Percentiles rank a stretch among this genome's conserved stretches.
phyloP scores from a whole-genome alignment of 2,329 filamentous ascomycete genomes.

The Fusarium sp. region DNA sequence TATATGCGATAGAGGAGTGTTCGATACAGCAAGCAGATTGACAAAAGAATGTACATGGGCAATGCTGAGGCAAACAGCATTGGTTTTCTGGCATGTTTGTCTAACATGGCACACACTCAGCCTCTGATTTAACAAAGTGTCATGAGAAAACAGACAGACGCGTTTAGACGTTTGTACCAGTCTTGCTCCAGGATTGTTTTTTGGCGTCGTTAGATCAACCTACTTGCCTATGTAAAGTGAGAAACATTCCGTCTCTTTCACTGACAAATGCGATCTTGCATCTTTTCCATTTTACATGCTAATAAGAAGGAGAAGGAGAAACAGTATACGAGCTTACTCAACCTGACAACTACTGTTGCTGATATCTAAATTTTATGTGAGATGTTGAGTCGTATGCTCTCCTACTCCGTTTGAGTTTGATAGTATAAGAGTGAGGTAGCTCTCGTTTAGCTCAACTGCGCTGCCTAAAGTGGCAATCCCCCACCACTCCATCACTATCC shows the following conservation, averaged over 20 bases:
- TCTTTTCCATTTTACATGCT: background rate
- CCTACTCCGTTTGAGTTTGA: background rate
- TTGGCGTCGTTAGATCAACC: background rate
- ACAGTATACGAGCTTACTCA: background rate
- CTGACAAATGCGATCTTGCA: background rate
- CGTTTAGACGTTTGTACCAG: background rate
- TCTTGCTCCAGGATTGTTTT: background rate
- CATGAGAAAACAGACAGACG: background rate
- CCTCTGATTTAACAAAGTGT: background rate
- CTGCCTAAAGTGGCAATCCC: slow-evolving; percentile 13
- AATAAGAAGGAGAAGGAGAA: background rate
- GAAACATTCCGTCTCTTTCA: background rate
- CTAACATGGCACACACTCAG: background rate
- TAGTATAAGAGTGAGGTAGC: background rate
- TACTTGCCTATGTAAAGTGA: background rate
- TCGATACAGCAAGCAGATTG: background rate
- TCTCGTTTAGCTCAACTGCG: slow-evolving; percentile 4
- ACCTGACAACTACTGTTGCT: background rate
- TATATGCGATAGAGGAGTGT: background rate
- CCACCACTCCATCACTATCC: slow-evolving; percentile 11
- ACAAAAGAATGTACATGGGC: background rate
- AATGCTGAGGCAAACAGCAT: background rate
- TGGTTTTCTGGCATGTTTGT: background rate
- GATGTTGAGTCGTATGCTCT: background rate
- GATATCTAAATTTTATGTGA: no score